Evolutionary conservation across 2,329 filamentous ascomycete genomes (phyloP).

Genomic region (Colletotrichum tamarilloi): DNA sequence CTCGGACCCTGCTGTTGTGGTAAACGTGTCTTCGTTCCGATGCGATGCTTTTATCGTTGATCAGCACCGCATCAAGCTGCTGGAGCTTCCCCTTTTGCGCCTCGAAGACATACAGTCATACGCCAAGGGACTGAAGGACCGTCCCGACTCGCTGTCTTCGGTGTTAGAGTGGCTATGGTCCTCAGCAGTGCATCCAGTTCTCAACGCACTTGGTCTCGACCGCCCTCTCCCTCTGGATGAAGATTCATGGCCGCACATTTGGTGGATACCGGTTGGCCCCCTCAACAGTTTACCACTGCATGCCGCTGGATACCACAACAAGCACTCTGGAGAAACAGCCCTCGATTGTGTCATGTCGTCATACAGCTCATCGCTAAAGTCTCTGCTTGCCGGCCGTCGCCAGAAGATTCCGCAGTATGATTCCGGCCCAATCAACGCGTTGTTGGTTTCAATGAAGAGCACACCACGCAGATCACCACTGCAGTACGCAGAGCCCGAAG

Average conservation of each 20-base stretch:
- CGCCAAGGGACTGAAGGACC: no score
- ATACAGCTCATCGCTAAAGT: neutral
- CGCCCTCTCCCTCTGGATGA: neutral
- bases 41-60: neutral
- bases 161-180: neutral
- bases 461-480: no score
- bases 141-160: neutral
- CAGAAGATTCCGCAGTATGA: neutral
- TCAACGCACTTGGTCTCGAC: neutral
- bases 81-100: neutral
- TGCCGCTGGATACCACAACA: neutral
- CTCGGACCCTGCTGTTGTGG: neutral
- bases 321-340: neutral
- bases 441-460: neutral
- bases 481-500: no score
- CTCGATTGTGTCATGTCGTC: neutral
- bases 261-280: neutral
- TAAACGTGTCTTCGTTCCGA: neutral
- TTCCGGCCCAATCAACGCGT: neutral
- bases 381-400: neutral
- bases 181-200: neutral
- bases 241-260: neutral
- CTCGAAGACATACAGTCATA: neutral
- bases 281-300: neutral
- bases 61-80: neutral